Percentiles rank a stretch among this genome's conserved stretches.
These are phyloP conservation scores for Cladosporium sp. DNA, from an alignment of 2,329 filamentous ascomycete genomes.

Conservation along the genomic window DNA sequence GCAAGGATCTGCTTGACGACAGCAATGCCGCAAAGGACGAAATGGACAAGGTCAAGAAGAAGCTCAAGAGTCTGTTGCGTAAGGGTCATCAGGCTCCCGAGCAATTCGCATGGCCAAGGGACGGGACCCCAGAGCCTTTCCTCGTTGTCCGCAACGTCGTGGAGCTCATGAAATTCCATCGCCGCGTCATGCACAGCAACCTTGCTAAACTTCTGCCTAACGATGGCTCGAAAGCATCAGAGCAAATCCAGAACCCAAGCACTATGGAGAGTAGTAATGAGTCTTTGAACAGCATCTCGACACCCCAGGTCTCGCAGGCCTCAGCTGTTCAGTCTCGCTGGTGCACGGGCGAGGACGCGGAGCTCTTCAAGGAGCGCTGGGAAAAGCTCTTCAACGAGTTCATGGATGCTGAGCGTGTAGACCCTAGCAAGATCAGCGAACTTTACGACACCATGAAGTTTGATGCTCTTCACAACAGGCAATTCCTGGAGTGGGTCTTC, in stretches of 20 bases:
- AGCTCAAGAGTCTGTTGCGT: constrained; percentile 85
- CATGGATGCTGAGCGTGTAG: constrained; percentile 93
- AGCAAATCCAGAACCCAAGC: constrained; percentile 50
- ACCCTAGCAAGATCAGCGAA: constrained; percentile 97
- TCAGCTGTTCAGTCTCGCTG: constrained; percentile 74
- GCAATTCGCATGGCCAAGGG: constrained; percentile 94
- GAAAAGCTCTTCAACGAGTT: constrained; percentile 98
- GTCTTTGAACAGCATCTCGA: constrained; percentile 3
- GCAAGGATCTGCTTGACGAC: constrained; percentile 93
- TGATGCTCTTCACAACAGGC: constrained; percentile 91
- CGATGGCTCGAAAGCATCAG: constrained; percentile 57
- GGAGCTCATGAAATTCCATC: constrained; percentile 96
- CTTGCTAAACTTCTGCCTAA: constrained; percentile 70
- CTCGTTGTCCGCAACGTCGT: constrained; percentile 89
- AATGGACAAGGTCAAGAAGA: constrained; percentile 99
- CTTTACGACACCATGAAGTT: constrained; percentile 99
- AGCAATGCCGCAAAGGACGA: constrained; percentile 98
- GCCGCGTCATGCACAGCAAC: constrained; percentile 91
- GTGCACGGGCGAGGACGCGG: constrained; percentile 94
- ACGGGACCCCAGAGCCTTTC: constrained; percentile 89
- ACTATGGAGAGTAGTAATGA: constrained; percentile 34
- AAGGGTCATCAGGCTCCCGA: constrained; percentile 91
- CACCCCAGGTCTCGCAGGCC: constrained; percentile 15
- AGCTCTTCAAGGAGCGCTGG: constrained; percentile 94
- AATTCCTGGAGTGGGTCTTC: constrained; percentile 96